Percentiles rank a stretch among this genome's conserved stretches.
phyloP scores from a whole-genome alignment of 306 rosid genomes.

The Senna siamea region DNA sequence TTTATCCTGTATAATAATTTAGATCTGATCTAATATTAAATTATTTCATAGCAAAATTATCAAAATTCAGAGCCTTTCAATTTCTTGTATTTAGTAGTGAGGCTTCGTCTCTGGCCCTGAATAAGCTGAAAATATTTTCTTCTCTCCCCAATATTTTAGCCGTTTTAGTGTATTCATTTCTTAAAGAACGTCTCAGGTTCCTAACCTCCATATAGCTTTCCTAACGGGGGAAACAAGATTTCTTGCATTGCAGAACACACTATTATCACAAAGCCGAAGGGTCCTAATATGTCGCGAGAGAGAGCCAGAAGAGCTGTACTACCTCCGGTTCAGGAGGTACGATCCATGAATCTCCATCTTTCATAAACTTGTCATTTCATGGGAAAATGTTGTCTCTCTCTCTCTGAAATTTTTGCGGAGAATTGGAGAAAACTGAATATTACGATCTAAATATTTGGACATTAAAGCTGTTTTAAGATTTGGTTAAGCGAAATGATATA shows the following conservation, averaged over 20 bases:
- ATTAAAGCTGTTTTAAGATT: no score
- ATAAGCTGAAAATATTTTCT: neutral
- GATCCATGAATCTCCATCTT: neutral
- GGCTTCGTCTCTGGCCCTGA: neutral
- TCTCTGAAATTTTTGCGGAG: neutral
- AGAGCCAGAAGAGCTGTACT: constrained; percentile 63
- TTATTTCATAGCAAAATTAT: no score
- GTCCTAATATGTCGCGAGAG: constrained; percentile 60
- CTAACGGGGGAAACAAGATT: constrained; percentile 27
- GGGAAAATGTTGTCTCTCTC: neutral
- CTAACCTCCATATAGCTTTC: no score
- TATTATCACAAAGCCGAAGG: neutral
- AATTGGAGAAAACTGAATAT: neutral
- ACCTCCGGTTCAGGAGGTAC: constrained; percentile 83
- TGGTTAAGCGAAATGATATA: no score
- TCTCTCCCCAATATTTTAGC: neutral
- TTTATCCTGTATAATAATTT: no score
- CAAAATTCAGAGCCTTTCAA: neutral
- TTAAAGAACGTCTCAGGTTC: neutral
- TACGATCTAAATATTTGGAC: neutral
- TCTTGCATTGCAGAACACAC: constrained; percentile 12
- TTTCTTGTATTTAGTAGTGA: neutral
- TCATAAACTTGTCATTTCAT: neutral
- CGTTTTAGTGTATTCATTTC: neutral
- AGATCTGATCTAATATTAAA: no score